These are phyloP conservation scores for Erigeron canadensis DNA, from an alignment of 129 eudicot species.

Conservation along the genomic window DNA sequence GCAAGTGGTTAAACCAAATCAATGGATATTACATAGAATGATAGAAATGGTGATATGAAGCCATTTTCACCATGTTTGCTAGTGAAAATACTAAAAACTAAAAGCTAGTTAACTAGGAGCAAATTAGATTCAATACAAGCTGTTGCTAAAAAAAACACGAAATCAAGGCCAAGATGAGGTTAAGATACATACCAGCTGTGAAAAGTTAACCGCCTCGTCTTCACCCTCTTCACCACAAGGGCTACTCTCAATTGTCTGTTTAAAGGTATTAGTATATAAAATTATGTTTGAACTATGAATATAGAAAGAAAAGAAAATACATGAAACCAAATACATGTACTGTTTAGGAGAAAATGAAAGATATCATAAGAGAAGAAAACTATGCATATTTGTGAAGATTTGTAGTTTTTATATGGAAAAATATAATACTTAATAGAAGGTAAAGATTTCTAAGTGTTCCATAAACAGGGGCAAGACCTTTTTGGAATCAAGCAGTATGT, in stretches of 20 bases:
- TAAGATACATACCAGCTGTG: slow-evolving; percentile 72
- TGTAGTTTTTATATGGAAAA: slow-evolving; percentile 11
- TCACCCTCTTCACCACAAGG: slow-evolving; percentile 76
- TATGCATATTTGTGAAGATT: background rate
- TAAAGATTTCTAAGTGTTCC: background rate
- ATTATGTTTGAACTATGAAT: background rate
- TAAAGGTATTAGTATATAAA: slow-evolving; percentile 22
- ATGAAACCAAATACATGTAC: background rate
- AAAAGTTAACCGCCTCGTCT: slow-evolving; percentile 88
- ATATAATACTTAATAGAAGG: slow-evolving; percentile 1
- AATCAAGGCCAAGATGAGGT: slow-evolving; percentile 19
- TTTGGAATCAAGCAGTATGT: slow-evolving; percentile 2
- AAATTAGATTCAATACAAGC: slow-evolving; percentile 3
- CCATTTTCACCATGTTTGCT: slow-evolving; percentile 3
- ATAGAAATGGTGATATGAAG: slow-evolving; percentile 7
- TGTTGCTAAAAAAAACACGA: background rate
- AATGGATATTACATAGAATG: too few relatives aligned
- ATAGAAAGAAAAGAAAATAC: background rate
- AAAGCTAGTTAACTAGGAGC: slow-evolving; percentile 17
- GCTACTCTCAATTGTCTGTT: slow-evolving; percentile 95
- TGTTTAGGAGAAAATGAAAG: background rate
- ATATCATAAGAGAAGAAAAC: slow-evolving; percentile 8
- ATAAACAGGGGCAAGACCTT: background rate
- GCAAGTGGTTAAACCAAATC: slow-evolving; percentile 18
- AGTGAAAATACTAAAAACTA: background rate